Base-by-base conservation (phyloP, 2,329 filamentous ascomycete genomes). In the Hypoxylon sp. region DNA sequence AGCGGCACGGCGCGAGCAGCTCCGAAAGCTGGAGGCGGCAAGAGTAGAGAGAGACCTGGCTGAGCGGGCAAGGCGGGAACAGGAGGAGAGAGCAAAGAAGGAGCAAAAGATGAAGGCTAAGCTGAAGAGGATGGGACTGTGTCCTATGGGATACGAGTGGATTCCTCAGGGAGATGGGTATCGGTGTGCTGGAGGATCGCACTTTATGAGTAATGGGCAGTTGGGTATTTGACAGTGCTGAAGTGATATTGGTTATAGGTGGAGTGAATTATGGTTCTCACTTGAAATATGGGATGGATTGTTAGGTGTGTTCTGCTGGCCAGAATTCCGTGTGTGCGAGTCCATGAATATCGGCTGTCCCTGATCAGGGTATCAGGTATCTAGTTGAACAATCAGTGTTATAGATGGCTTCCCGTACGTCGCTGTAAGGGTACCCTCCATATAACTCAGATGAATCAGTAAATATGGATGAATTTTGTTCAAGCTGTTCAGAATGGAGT, bases 61-160 rank as follows among this genome's bases (percentile, higher is more conserved):
- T 1, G 70, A 71, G 45, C 52, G 34, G 27, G 58, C 46, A n/a
- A 47, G 65, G 2, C 23, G 12, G 9, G 68, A 78, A 56, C 77
- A 82, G 64, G 80, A 80, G 61, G 74, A 81, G 69, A 71, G 73
- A 45, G 77, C 73, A 47, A 78, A 73, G 65, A 77, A 81, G 65
- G 82, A 85, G 63, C 71, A 72, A 25, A 70, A 75, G 16, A 75
- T 70, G 9, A 82, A 85, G 76, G 68, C 73, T 39, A 88, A 84
- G 70, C 73, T 93, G 68, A 76, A 73, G 68, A 29, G 69, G 1
- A 80, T 87, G 79, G 90, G 90, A 0, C 52, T 76, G 0, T 94
- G 90, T 74, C 79, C 81, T 0, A 37, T 58, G 16, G 90, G 90
- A 0, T 93, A 50, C 71, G 57, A 69, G 45, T 74, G 71, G 70